Evolutionary conservation across 805 yeast genomes (phyloP).

Genomic region (Metschnikowia matae): DNA sequence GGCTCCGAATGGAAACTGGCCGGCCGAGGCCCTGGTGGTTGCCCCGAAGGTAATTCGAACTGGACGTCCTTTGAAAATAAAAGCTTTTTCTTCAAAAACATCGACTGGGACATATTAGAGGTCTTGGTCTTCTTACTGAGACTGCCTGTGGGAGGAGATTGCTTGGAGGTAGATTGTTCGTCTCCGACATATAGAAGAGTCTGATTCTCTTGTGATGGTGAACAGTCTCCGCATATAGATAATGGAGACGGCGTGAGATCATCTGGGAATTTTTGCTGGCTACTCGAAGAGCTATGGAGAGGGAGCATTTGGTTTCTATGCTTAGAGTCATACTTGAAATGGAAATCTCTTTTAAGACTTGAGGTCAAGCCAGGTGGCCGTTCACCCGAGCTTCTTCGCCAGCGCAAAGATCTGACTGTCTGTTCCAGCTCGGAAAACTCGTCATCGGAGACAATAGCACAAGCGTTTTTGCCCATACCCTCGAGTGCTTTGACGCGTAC

Average conservation of each 20-base stretch:
- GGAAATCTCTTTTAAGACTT: conserved; percentile 16
- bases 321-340: conserved; percentile 15
- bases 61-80: conserved; percentile 38
- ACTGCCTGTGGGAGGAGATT: conserved; percentile 3
- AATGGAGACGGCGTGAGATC: conserved; percentile 27
- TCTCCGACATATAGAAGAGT: conserved; percentile 2
- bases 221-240: conserved; percentile 14
- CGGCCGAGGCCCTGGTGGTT: conserved; percentile 1
- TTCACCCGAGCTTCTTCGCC: conserved; percentile 18
- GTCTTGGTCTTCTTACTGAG: conserved; percentile 13
- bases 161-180: conserved; percentile 1
- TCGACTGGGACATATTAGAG: conserved; percentile 23
- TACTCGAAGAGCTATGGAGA: neutral
- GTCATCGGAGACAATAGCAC: conserved; percentile 33
- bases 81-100: conserved; percentile 28
- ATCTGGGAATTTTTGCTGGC: conserved; percentile 6
- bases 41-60: conserved; percentile 27
- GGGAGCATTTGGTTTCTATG: conserved; percentile 4
- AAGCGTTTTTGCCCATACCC: conserved; percentile 11
- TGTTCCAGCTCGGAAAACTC: conserved; percentile 31
- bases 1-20: neutral
- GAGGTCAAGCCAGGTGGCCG: conserved; percentile 12
- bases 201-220: conserved; percentile 2
- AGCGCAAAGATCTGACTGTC: conserved; percentile 7
- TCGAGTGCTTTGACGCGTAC: neutral